Conservation (phyloP, 441 rosid genomes). For the Erysimum cheiri region DNA sequence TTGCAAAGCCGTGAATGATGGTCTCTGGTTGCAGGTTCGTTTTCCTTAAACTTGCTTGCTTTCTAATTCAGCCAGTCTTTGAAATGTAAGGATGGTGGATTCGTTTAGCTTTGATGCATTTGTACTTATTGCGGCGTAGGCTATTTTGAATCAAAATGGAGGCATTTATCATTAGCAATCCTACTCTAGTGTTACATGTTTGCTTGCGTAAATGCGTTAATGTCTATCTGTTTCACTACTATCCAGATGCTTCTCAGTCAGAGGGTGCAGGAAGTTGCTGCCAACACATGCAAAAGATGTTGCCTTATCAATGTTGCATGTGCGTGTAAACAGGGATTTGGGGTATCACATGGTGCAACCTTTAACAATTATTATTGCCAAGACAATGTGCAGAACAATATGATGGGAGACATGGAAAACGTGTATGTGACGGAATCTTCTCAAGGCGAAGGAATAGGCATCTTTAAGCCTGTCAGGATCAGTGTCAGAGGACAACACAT, state of each 20-base stretch:
- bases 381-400: constrained; percentile 67
- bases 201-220: constrained; percentile 29
- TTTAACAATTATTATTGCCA: constrained; percentile 69
- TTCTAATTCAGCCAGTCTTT: constrained; percentile 27
- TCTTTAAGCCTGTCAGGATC: constrained; percentile 83
- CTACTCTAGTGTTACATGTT: neutral
- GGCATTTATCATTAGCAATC: constrained; percentile 25
- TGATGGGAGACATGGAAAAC: constrained; percentile 64
- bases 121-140: neutral
- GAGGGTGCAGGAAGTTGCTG: constrained; percentile 87
- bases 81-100: constrained; percentile 15
- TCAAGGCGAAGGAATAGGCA: constrained; percentile 78
- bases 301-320: constrained; percentile 74
- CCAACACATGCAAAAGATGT: constrained; percentile 91
- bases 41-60: constrained; percentile 39
- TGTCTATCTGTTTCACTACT: constrained; percentile 40
- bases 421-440: constrained; percentile 72
- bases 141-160: neutral
- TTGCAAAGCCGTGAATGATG: constrained; percentile 93
- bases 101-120: constrained; percentile 7
- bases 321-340: constrained; percentile 84
- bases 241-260: constrained; percentile 90
- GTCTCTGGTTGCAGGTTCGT: constrained; percentile 96
- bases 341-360: constrained; percentile 63
- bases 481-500: constrained; percentile 81